These are phyloP conservation scores for Elaeagnus macrophylla DNA, from an alignment of 306 rosid species.

Conservation along the genomic window DNA sequence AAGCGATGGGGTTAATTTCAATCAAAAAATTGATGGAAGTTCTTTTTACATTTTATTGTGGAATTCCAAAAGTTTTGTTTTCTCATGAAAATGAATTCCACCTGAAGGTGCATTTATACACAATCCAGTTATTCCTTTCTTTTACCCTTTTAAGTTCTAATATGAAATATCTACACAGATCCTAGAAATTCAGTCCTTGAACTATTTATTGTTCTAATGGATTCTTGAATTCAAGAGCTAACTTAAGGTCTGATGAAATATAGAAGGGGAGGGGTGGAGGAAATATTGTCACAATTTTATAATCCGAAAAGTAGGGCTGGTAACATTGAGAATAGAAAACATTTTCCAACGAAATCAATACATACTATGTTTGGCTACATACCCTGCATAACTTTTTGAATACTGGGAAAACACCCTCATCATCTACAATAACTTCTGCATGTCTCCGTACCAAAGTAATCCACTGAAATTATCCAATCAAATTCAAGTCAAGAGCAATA, in stretches of 20 bases:
- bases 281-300: no score
- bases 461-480: conserved; percentile 68
- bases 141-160: conserved; percentile 1
- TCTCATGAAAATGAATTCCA: no score
- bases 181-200: no score
- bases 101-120: neutral
- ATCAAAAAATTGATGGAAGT: no score
- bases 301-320: neutral
- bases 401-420: conserved; percentile 47
- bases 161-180: no score
- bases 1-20: conserved; percentile 17
- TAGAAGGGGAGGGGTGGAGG: no score
- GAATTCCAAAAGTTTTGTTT: no score
- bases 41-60: no score
- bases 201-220: no score
- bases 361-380: conserved; percentile 15
- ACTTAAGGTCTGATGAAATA: no score
- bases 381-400: conserved; percentile 76
- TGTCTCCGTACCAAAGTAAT: conserved; percentile 65
- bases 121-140: neutral
- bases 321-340: neutral
- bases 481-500: conserved; percentile 17
- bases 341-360: neutral
- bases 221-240: no score
- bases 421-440: conserved; percentile 75